Conservation (phyloP, 208 protist genomes). For the Wallacemonas sp. region DNA sequence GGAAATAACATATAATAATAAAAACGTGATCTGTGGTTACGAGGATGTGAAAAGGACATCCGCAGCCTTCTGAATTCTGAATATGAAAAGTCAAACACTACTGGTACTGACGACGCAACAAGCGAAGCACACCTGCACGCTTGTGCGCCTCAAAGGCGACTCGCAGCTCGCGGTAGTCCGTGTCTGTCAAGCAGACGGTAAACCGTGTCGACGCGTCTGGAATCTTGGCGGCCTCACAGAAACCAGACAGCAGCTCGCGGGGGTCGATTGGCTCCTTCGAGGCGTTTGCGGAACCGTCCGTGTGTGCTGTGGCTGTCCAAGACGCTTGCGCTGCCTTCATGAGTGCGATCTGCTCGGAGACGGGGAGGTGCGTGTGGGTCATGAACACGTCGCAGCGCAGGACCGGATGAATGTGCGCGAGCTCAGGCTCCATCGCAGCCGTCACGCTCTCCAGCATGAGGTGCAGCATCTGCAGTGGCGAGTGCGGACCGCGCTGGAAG, state of each 20-base stretch:
- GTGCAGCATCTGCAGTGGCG: conserved; percentile 26
- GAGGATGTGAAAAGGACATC: no score
- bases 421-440: conserved; percentile 16
- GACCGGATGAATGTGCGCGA: conserved; percentile 38
- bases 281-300: background rate
- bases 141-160: conserved; percentile 71
- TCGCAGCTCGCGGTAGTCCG: conserved; percentile 47
- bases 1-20: no score
- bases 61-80: no score
- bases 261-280: conserved; percentile 21
- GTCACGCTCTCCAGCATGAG: conserved; percentile 54
- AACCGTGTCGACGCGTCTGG: conserved; percentile 12
- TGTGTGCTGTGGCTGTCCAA: background rate
- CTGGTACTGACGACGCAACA: conserved; percentile 14
- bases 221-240: conserved; percentile 5
- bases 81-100: no score
- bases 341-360: conserved; percentile 39
- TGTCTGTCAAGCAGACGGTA: conserved; percentile 8
- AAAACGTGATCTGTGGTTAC: no score
- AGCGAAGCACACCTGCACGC: conserved; percentile 46
- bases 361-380: conserved; percentile 42
- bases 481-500: conserved; percentile 10
- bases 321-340: conserved; percentile 31
- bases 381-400: conserved; percentile 80
- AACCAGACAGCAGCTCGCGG: conserved; percentile 23